Percentiles rank a stretch among this genome's conserved stretches.
phyloP scores from a whole-genome alignment of 73 alveolate species.

The Breviolum minutum region DNA sequence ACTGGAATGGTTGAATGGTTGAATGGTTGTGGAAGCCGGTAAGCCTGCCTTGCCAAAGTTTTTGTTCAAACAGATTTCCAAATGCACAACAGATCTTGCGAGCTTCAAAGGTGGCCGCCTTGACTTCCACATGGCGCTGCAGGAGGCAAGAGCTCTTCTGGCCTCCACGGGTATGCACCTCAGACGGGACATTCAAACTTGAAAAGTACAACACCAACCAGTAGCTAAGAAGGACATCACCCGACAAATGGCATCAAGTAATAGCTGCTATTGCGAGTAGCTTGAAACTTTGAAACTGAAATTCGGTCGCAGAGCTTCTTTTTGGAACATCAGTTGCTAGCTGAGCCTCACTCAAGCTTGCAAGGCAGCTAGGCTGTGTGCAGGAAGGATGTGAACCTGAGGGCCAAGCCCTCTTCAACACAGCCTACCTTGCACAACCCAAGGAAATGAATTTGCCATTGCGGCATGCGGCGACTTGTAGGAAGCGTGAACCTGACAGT shows the following conservation, averaged over 20 bases:
- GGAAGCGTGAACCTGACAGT: constrained; percentile 19
- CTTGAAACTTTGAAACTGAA: too few species aligned
- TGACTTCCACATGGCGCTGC: constrained; percentile 26
- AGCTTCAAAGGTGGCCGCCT: background rate
- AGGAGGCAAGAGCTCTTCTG: constrained; percentile 26
- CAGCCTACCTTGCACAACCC: background rate
- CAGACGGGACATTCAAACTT: too few species aligned
- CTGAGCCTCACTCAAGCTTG: constrained; percentile 41
- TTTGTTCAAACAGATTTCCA: background rate
- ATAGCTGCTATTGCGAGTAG: too few species aligned
- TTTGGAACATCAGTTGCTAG: background rate
- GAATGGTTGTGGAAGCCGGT: too few species aligned
- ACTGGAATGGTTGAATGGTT: background rate
- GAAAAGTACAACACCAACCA: too few species aligned
- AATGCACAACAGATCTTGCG: background rate
- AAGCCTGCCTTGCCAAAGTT: background rate
- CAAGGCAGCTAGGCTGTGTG: background rate
- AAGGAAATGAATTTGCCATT: constrained; percentile 8
- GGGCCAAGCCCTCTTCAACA: constrained; percentile 69
- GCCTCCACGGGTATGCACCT: background rate
- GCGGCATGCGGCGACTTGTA: background rate
- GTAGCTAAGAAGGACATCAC: too few species aligned
- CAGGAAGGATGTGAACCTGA: constrained; percentile 29
- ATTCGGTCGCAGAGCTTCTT: too few species aligned
- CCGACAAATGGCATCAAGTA: too few species aligned